Base-by-base conservation (phyloP, 129 eudicot genomes). In the Rutidosis leptorrhynchoides region DNA sequence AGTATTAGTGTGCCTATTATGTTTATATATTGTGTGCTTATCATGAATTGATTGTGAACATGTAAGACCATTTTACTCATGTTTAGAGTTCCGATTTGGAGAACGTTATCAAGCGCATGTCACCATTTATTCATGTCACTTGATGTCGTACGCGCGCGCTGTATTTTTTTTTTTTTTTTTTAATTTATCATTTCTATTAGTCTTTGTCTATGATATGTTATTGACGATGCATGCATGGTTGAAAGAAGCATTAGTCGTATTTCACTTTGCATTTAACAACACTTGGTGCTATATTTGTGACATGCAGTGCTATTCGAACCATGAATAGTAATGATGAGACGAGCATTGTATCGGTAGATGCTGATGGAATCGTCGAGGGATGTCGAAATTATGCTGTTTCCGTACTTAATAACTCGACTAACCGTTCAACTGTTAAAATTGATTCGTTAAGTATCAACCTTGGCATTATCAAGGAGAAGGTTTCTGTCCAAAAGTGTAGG, bases 391-490 rank as follows among this genome's bases (percentile, higher is more conserved):
- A 71, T 54, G 27, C 27, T 30, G 46, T 76, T 55, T 64, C 81
- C 65, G 75, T 45, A 27, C 33, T 81, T 20, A 81, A 65, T 20
- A 81, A 65, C 76, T 60, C 89, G n/a, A n/a, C n/a, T 51, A 56
- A 40, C 16, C 77, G 74, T 68, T 65, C 87, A 57, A 70, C 72
- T 1, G 62, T 77, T 27, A 78, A 78, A 78, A 83, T 82, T 17
- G 81, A 84, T 62, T 82, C 88, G 16, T 71, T 90, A 59, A 71
- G 74, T 62, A 72, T 86, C 60, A 80, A 90, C 37, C 85, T 88
- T 57, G 79, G 69, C 42, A 58, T 77, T 77, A 60, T 77, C 42
- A 77, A 59, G 77, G 86, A 65, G 77, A 80, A 69, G 51, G 64
- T 57, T 24, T 84, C 45, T 56, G 75, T 68, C 7, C 20, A 62